Evolutionary conservation across 2,329 filamentous ascomycete genomes (phyloP), one percentile per base, ranked within the genome.

Genomic region (Emmonsiellopsis sp.): DNA sequence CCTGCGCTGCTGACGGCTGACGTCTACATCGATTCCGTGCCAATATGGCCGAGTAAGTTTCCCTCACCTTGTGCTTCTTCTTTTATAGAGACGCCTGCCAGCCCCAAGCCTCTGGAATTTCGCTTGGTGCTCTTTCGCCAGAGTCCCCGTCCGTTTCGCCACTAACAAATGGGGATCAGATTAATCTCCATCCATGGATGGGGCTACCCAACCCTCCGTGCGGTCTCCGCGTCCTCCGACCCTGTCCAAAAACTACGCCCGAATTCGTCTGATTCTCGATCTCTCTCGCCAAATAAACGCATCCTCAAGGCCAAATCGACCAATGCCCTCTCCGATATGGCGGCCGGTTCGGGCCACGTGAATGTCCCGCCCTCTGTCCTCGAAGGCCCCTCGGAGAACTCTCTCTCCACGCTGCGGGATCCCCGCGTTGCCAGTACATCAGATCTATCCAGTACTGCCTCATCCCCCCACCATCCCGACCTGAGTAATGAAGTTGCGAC

Each of bases 401-500:
- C 70, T 59, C 73, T 79, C 65, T 67, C 70, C 58, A 73, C 76
- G 58, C 65, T 79, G 64, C 65, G 69, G 57, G 73, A 76, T 53
- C 73, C 73, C 10, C 65, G 73, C 52, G 66, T 70, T 43, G 61
- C 65, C 11, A 66, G 64, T 57, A 63, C 58, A 16, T 59, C 65
- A 30, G 70, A 73, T 57, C 60, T 69, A 34, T 69, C 69, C 47
- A 60, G 67, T 51, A 63, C 67, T 6, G 59, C 62, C 13, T 68
- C 70, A 30, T 63, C 55, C 8, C 63, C 67, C 7, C 72, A 71
- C 58, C 79, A 83, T 61, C 80, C 80, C 16, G 82, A 85, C 61
- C 66, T 85, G 43, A 84, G 79, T 66, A 77, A 78, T 59, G 93
- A 97, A 71, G 89, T 98, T 31, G 88, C 92, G 7, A 84, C 88